phyloP scores from a whole-genome alignment of 2,329 filamentous ascomycete species.

The Fusarium verticillioides region DNA sequence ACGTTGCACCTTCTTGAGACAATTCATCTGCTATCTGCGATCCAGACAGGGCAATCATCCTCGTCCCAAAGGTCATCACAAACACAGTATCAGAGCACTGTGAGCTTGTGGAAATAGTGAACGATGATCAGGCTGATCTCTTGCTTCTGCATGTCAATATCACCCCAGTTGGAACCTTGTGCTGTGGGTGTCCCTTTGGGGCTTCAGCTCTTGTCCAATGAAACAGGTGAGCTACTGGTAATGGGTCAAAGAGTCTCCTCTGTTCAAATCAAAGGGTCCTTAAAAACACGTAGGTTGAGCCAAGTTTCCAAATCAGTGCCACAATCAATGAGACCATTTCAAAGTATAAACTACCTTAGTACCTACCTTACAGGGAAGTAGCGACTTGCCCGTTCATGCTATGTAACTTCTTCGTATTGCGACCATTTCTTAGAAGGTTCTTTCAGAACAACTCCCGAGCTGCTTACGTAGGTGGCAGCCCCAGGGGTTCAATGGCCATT shows the following conservation, averaged over 20 bases:
- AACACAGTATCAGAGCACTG: slow-evolving; percentile 18
- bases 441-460: not conserved
- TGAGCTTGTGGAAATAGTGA: not conserved
- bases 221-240: not conserved
- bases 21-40: not conserved
- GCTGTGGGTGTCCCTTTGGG: not conserved
- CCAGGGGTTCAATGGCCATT: not conserved
- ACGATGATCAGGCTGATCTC: slow-evolving; percentile 26
- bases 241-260: not conserved
- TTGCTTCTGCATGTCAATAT: slow-evolving; percentile 7
- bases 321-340: not conserved
- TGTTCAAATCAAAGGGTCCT: not conserved
- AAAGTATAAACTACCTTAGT: not conserved
- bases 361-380: not conserved
- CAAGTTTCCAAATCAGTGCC: not conserved
- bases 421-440: not conserved
- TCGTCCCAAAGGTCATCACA: not conserved
- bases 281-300: not conserved
- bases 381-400: not conserved
- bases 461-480: not conserved
- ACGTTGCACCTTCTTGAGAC: not conserved
- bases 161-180: slow-evolving; percentile 4
- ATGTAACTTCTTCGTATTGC: not conserved
- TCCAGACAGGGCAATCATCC: not conserved
- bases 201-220: slow-evolving; percentile 7